Conservation (phyloP, 2,329 filamentous ascomycete genomes). For the Capronia americana region DNA sequence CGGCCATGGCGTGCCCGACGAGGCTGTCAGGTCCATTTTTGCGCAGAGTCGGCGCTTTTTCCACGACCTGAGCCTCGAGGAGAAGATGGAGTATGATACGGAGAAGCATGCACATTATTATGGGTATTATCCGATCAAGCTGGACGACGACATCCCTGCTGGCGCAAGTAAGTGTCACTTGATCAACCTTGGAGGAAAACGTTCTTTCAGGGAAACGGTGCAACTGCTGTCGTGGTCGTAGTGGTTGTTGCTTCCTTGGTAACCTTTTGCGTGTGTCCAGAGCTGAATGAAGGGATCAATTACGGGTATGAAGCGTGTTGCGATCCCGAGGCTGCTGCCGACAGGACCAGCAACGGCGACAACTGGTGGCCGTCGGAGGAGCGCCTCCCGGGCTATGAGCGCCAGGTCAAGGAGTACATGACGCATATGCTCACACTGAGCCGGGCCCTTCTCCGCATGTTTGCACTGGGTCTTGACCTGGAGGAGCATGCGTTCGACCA, state of each 20-base stretch:
- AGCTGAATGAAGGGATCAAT: slow-evolving; percentile 35
- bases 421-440: slow-evolving; percentile 52
- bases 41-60: slow-evolving; percentile 29
- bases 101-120: slow-evolving; percentile 33
- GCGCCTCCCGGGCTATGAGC: slow-evolving; percentile 26
- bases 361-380: slow-evolving; percentile 32
- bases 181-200: not conserved
- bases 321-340: slow-evolving; percentile 18
- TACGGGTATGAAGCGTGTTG: slow-evolving; percentile 29
- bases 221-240: not conserved
- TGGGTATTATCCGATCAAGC: slow-evolving; percentile 33
- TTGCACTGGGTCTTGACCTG: slow-evolving; percentile 62
- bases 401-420: slow-evolving; percentile 27
- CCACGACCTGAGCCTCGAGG: slow-evolving; percentile 27
- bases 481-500: slow-evolving; percentile 63
- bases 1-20: slow-evolving; percentile 53
- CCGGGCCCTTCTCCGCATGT: slow-evolving; percentile 58
- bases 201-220: not conserved
- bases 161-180: slow-evolving; percentile 27
- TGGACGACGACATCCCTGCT: slow-evolving; percentile 22
- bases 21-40: slow-evolving; percentile 42
- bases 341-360: slow-evolving; percentile 22
- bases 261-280: slow-evolving; percentile 14
- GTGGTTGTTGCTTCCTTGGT: not conserved
- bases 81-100: slow-evolving; percentile 34